Conservation (phyloP, 768 basidiomycete genomes). For the Brasilioporus rufonigricans region DNA sequence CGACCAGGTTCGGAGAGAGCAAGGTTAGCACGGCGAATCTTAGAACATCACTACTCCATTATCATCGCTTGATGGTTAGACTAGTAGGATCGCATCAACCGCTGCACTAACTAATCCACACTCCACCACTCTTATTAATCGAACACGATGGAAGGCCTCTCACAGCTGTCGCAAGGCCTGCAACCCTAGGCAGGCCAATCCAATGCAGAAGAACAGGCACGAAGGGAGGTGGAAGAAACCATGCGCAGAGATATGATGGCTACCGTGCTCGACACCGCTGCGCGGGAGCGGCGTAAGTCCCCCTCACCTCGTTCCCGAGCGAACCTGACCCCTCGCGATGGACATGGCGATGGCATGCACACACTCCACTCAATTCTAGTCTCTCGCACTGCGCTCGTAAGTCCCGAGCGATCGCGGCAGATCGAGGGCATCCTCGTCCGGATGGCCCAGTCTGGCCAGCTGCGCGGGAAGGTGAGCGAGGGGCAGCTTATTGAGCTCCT, state of each 20-base stretch:
- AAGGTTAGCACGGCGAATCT: background rate
- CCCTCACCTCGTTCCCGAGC: background rate
- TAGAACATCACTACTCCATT: background rate
- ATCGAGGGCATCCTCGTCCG: too few species aligned
- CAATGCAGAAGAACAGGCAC: too few species aligned
- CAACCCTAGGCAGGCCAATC: constrained; percentile 42
- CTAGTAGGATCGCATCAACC: too few species aligned
- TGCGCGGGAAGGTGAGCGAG: constrained; percentile 75
- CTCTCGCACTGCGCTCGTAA: constrained; percentile 83
- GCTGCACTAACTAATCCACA: too few species aligned
- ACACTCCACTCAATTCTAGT: too few species aligned
- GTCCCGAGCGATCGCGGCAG: constrained; percentile 74
- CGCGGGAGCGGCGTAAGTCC: constrained; percentile 72
- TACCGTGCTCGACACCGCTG: too few species aligned
- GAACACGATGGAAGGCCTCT: constrained; percentile 23
- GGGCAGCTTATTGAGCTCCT: constrained; percentile 80
- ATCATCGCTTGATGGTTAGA: too few species aligned
- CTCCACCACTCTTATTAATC: too few species aligned
- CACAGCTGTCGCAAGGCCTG: constrained; percentile 27
- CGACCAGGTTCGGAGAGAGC: constrained; percentile 1
- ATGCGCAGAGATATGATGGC: constrained; percentile 75
- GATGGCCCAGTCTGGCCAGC: constrained; percentile 81
- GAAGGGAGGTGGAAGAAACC: constrained; percentile 67
- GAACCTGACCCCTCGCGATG: constrained; percentile 1
- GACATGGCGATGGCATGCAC: too few species aligned